Base-by-base conservation (phyloP, 805 yeast species). In the Hanseniaspora nectarophila region DNA sequence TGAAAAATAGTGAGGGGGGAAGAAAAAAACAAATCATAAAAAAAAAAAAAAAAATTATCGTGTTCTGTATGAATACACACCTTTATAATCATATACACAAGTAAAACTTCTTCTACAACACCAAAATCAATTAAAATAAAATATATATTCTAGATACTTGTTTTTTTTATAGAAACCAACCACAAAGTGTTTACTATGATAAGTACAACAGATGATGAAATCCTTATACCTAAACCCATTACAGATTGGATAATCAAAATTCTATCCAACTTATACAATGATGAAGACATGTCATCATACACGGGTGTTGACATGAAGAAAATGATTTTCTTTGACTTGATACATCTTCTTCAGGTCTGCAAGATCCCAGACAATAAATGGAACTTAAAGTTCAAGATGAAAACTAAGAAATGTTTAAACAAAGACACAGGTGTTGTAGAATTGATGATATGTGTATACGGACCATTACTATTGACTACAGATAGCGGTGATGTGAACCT, bases 371-470 rank as follows among this genome's bases (percentile, higher is more conserved):
- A 23, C 6, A 42, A 49, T 21, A 49, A 42, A 42, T 64, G 69
- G 4, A 75, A 72, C 57, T 70, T 76, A 0, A 66, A 77, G 1
- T 70, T 88, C 49, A 72, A 75, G 56, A 83, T 92, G 16, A 70
- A 87, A 54, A 88, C 97, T 0, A 75, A 80, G 48, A 77, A 78
- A 1, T 75, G 71, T 58, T 74, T 83, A 1, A 67, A 73, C 49
- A 73, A 72, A n/a, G 57, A 68, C 1, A 33, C 32, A 21, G 96
- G 96, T 1, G 62, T 62, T 12, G 70, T 82, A 1, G 70, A 73
- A 20, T 70, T 87, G 18, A 67, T 87, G 45, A 67, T 88, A 10
- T 79, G 80, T 55, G 55, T 89, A 1, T 73, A 73, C 57, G 95
- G 95, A 1, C 38, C 37, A 12, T 12, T 49, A 9, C 16, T 39